These are phyloP conservation scores for Yarrowia sp. DNA, from an alignment of 805 yeast species.

Conservation along the genomic window DNA sequence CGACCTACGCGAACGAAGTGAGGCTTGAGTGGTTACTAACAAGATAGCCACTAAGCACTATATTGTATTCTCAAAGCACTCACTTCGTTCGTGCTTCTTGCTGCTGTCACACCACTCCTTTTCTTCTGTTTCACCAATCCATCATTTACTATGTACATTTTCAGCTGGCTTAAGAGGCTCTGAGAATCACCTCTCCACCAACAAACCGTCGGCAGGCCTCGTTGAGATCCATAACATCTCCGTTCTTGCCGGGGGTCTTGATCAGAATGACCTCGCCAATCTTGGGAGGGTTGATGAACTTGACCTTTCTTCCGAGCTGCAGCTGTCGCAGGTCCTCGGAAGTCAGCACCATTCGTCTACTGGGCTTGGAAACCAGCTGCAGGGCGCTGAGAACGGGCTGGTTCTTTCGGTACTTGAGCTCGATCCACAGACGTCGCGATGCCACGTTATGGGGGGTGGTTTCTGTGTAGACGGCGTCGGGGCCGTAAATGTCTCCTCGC, in stretches of 20 bases:
- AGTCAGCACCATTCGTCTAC: constrained; percentile 64
- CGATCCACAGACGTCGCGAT: constrained; percentile 86
- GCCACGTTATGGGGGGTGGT: constrained; percentile 84
- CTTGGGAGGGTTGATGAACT: constrained; percentile 74
- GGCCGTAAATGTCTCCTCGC: constrained; percentile 80
- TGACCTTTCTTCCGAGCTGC: constrained; percentile 71
- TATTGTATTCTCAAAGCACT: no score
- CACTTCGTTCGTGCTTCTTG: no score
- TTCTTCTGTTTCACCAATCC: background rate
- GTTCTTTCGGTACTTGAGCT: constrained; percentile 80
- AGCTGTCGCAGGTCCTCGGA: constrained; percentile 65
- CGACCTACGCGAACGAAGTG: no score
- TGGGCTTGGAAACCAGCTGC: constrained; percentile 79
- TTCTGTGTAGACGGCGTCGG: constrained; percentile 60
- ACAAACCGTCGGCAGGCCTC: constrained; percentile 77
- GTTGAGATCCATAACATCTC: constrained; percentile 67
- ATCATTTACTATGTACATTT: constrained; percentile 20
- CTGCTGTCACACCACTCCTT: no score
- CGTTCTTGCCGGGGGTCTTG: constrained; percentile 45
- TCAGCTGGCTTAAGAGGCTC: constrained; percentile 41
- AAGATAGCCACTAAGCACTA: no score
- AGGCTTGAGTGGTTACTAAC: no score
- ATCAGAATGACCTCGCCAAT: constrained; percentile 89
- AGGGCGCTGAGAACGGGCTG: constrained; percentile 72
- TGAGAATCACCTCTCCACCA: constrained; percentile 78